A percentile compares a stretch with the other conserved stretches of the same genome.
These are phyloP conservation scores for Blastobotrys ciferrii DNA, from an alignment of 1,139 yeast genomes.

Conservation along the genomic window DNA sequence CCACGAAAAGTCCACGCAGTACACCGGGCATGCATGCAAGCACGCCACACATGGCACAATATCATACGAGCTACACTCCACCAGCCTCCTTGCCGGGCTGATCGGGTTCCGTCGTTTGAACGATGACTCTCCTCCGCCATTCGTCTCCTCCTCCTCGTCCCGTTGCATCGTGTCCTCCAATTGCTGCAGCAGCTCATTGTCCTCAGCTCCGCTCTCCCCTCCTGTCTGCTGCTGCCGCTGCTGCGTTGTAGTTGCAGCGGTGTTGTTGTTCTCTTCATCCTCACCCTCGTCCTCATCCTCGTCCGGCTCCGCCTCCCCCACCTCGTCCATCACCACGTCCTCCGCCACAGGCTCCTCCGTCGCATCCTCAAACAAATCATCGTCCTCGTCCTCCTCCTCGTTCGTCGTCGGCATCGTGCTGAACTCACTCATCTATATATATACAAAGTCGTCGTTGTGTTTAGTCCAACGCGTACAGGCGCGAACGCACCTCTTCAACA, in stretches of 20 bases:
- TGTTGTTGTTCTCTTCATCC: slow-evolving; percentile 14
- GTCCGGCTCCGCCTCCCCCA: slow-evolving; percentile 20
- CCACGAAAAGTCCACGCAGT: slow-evolving; percentile 72
- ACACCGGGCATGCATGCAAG: slow-evolving; percentile 48
- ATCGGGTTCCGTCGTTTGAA: slow-evolving; percentile 29
- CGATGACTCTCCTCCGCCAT: slow-evolving; percentile 18
- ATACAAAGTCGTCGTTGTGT: slow-evolving; percentile 31
- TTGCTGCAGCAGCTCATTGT: slow-evolving; percentile 18
- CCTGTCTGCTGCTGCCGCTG: slow-evolving; percentile 7
- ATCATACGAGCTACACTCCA: slow-evolving; percentile 34
- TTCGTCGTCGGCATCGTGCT: slow-evolving; percentile 31
- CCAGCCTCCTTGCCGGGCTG: slow-evolving; percentile 17
- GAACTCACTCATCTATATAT: slow-evolving; percentile 29
- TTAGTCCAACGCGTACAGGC: slow-evolving; percentile 39
- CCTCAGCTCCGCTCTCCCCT: slow-evolving; percentile 16
- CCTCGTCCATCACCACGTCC: slow-evolving; percentile 21
- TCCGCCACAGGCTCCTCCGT: slow-evolving; percentile 27
- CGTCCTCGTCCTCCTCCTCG: slow-evolving; percentile 33
- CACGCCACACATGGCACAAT: slow-evolving; percentile 45
- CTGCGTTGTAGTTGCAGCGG: slow-evolving; percentile 15
- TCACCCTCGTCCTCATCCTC: slow-evolving; percentile 17
- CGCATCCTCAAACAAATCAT: slow-evolving; percentile 33
- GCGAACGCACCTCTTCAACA: slow-evolving; percentile 39
- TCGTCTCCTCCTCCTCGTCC: slow-evolving; percentile 23
- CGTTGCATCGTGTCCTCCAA: slow-evolving; percentile 22